Evolutionary conservation across 2,329 filamentous ascomycete species (phyloP), one percentile per base, ranked within the genome.

Genomic region (Zymoseptoria ardabiliae): DNA sequence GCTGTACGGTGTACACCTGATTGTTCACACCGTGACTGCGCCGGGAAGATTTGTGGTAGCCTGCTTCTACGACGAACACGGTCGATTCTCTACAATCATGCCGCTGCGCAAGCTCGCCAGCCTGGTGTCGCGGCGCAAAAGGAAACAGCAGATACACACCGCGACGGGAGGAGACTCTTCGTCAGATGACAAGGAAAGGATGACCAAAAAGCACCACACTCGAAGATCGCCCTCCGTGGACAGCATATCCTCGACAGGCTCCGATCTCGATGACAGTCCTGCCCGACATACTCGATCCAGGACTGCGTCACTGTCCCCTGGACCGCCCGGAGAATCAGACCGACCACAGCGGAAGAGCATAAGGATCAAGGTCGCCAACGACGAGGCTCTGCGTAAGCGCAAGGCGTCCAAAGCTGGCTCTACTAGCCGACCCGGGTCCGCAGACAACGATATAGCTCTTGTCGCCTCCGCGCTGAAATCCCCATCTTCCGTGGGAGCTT

Each of bases 401-500:
- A 92, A 91, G 72, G 83, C 87, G 70, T 82, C 81, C 68, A 87
- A 85, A 73, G 78, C 79, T 21, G 70, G 79, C 25, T 55, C 52
- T 28, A 61, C 63, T 21, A 58, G 61, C 6, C 35, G 17, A n/a
- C 35, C 35, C 17, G 35, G 35, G 13, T 45, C 35, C 11, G 63
- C 63, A 8, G 64, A 64, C 51, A 72, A 77, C 25, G 75, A 77
- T 49, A 68, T 77, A 19, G 75, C 77, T 58, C 72, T 73, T 54
- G 76, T 91, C 6, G 79, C 84, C 50, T 88, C 90, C 54, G 90
- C 90, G 60, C 81, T 99, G 62, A 99, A 99, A 74, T 97, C 94
- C 13, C 94, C 94, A 2, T 95, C 91, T 3, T 96, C 92, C 25
- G 89, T 91, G 56, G 82, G 86, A 23, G 83, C 86, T 13, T 78